These are phyloP conservation scores for Xerocomellus chrysenteron DNA, from an alignment of 768 basidiomycete species.

Conservation along the genomic window DNA sequence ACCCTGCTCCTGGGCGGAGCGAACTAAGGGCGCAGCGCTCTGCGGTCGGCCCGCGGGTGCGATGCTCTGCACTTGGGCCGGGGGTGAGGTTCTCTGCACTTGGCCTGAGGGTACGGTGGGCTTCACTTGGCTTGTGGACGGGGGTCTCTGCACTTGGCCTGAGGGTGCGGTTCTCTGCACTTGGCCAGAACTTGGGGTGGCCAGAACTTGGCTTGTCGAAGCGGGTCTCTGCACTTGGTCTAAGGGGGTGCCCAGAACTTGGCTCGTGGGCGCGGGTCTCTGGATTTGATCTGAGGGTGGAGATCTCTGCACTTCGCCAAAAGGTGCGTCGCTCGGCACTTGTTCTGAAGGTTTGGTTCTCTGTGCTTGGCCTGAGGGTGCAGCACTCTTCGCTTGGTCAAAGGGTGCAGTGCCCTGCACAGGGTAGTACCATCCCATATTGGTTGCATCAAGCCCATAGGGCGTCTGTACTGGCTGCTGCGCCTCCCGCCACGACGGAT, in stretches of 20 bases:
- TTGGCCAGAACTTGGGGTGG: not conserved
- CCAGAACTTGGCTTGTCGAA: not conserved
- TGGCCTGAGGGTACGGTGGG: not conserved
- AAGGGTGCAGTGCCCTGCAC: not conserved
- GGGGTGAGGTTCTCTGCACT: not conserved
- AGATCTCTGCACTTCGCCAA: not conserved
- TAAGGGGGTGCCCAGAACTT: too few species aligned
- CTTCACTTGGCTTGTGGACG: not conserved
- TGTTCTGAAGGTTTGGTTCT: not conserved
- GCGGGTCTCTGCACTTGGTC: not conserved
- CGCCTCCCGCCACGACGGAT: constrained; percentile 9
- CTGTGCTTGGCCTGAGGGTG: not conserved
- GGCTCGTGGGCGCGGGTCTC: not conserved
- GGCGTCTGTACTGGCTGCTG: constrained; percentile 2
- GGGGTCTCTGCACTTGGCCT: not conserved
- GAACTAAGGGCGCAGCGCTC: not conserved
- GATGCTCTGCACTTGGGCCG: not conserved
- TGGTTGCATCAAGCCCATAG: not conserved
- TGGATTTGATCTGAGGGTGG: not conserved
- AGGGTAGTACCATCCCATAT: constrained; percentile 6
- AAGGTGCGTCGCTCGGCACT: not conserved
- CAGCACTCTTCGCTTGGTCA: constrained; percentile 1
- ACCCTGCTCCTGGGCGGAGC: not conserved
- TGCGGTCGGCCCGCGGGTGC: not conserved
- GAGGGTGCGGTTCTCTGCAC: not conserved